Evolutionary conservation across 164 flowering plant genomes (phyloP).

Genomic region (Magnolia kwangsiensis): DNA sequence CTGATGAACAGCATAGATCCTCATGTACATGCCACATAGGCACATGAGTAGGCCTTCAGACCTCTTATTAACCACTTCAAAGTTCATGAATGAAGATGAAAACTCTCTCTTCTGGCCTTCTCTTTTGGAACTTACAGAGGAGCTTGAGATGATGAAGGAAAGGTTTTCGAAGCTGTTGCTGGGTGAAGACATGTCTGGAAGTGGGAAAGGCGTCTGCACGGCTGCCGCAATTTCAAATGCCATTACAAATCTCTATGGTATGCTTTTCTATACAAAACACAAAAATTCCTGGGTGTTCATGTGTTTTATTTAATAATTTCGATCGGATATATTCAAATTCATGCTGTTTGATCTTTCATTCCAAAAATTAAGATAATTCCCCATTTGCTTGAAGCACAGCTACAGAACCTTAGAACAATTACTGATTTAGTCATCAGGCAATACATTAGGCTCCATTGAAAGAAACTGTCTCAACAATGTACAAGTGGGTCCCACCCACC

Average conservation of each 20-base stretch:
- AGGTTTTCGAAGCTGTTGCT: constrained; percentile 87
- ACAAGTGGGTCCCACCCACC: too few species aligned
- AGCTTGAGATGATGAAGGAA: constrained; percentile 82
- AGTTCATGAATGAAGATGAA: neutral
- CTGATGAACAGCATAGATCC: too few species aligned
- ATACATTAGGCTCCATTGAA: too few species aligned
- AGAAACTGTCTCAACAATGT: too few species aligned
- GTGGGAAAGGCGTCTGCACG: constrained; percentile 93
- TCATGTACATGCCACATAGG: neutral
- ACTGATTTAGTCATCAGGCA: too few species aligned
- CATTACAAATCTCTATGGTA: constrained; percentile 96
- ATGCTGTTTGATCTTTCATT: too few species aligned
- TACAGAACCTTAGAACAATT: too few species aligned
- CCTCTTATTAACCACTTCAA: neutral
- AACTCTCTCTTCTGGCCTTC: neutral
- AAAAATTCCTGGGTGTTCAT: neutral
- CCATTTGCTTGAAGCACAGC: too few species aligned
- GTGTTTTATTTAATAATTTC: neutral
- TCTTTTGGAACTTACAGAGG: constrained; percentile 37
- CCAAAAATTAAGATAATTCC: too few species aligned
- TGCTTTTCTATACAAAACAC: neutral
- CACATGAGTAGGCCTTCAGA: neutral
- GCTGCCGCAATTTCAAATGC: constrained; percentile 91
- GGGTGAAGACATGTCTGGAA: constrained; percentile 99
- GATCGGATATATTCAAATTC: too few species aligned